A percentile compares a stretch with the other conserved stretches of the same genome.
Conservation (phyloP, 1,139 yeast species). For the Nakaseomyces glabratus region DNA sequence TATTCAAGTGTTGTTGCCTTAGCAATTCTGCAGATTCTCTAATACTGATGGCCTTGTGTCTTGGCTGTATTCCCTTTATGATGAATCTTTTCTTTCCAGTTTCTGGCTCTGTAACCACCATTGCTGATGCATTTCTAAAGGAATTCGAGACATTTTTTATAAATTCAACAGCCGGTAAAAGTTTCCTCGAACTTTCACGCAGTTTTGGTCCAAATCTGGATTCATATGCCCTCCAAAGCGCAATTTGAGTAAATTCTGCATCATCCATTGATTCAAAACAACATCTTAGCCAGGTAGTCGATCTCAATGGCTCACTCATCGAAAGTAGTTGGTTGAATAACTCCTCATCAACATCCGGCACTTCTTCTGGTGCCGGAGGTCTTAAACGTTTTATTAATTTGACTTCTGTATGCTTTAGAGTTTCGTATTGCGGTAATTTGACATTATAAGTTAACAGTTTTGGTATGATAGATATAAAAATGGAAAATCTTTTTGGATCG, state of each 20-base stretch:
- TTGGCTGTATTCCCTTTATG: slow-evolving; percentile 79
- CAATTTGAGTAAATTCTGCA: slow-evolving; percentile 90
- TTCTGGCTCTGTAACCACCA: slow-evolving; percentile 60
- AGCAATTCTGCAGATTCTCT: slow-evolving; percentile 9
- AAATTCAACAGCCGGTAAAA: slow-evolving; percentile 92
- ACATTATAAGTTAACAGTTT: slow-evolving; percentile 50
- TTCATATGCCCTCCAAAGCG: slow-evolving; percentile 94
- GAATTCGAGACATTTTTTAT: slow-evolving; percentile 90
- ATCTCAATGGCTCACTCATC: slow-evolving; percentile 80
- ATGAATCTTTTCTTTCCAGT: slow-evolving; percentile 71
- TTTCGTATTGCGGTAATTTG: slow-evolving; percentile 29
- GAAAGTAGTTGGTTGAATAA: slow-evolving; percentile 52
- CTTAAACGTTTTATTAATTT: slow-evolving; percentile 37
- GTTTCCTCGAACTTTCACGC: slow-evolving; percentile 41
- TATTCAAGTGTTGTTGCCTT: neutral
- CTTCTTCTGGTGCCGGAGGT: slow-evolving; percentile 45
- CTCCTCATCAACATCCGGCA: slow-evolving; percentile 55
- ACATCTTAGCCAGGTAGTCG: slow-evolving; percentile 91
- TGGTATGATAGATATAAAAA: slow-evolving; percentile 51
- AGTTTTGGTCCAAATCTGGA: slow-evolving; percentile 57
- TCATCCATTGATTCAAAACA: slow-evolving; percentile 69
- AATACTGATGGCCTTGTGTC: slow-evolving; percentile 27
- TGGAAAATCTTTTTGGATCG: slow-evolving; percentile 37
- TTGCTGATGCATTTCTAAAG: slow-evolving; percentile 85
- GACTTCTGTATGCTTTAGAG: slow-evolving; percentile 35